Base-by-base conservation (phyloP, 2,329 filamentous ascomycete species). In the Capronia epimyces region DNA sequence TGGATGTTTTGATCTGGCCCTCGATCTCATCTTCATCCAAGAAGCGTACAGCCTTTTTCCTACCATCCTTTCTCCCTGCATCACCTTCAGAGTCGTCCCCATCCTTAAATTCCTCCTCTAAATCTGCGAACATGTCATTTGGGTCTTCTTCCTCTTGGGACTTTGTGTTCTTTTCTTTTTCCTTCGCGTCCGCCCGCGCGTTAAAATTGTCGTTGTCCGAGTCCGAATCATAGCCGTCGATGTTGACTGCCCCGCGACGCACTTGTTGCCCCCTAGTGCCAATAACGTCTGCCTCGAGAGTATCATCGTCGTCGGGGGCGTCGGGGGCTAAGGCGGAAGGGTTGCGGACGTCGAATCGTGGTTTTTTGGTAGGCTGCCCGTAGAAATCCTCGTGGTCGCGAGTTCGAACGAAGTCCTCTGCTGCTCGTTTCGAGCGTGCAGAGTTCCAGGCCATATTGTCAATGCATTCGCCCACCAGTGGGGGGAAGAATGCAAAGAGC, bases 171-270 rank as follows among this genome's bases (percentile, higher is more conserved):
- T 67, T 44, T 60, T 74, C 46, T 57, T 76, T 72, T 3, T 71
- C 70, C 57, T 79, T 79, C 49, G 78, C 77, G 52, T 83, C 81
- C 4, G 86, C 85, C 45, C 87, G 80, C 25, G 79, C 79, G 60
- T 93, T 81, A 67, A 95, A 94, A 39, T 87, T 89, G 65, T 97
- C 93, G 58, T 94, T 91, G 46, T 91, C 95, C 50, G 79, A 82
- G 69, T 98, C 93, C 8, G 86, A 93, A 61, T 97, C 91, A 71
- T 97, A 98, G 44, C 93, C 93, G 64, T 97, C 93, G 34, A 98
- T 82, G 64, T 97, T 96, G 49, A 98, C 87, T 0, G 91, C 93
- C 60, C 91, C 91, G 56, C 93, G 87, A 68, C 95, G 95, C 0
- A 89, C 87, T 34, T 82, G 79, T 25, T 81, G 78, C 1, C 81